phyloP scores from a whole-genome alignment of 2,329 filamentous ascomycete genomes.

The Hymenoscyphus fraxineus region DNA sequence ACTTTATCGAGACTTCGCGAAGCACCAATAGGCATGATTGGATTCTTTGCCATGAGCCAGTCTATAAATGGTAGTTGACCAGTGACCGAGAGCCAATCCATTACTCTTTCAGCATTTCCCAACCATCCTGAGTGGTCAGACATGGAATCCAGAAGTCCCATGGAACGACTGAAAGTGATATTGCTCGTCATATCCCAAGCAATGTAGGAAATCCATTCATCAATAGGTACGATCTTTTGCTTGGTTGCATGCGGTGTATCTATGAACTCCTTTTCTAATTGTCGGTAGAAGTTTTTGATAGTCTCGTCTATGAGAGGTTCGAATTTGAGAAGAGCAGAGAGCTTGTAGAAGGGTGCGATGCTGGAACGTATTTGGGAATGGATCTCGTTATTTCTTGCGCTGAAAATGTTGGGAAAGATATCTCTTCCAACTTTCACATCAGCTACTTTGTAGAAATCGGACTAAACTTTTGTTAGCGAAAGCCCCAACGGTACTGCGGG shows the following conservation, averaged over 20 bases:
- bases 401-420: constrained; percentile 25
- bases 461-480: neutral
- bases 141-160: constrained; percentile 38
- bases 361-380: constrained; percentile 11
- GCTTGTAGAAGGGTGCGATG: neutral
- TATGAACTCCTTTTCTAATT: constrained; percentile 35
- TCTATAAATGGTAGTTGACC: constrained; percentile 25
- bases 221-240: constrained; percentile 36
- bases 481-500: neutral
- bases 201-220: constrained; percentile 39
- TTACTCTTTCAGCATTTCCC: constrained; percentile 22
- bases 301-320: constrained; percentile 36
- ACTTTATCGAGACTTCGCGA: constrained; percentile 35
- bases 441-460: constrained; percentile 2
- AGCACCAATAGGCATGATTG: constrained; percentile 15
- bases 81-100: constrained; percentile 21
- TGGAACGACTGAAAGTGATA: constrained; percentile 39
- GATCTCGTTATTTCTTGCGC: constrained; percentile 13
- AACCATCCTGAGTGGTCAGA: constrained; percentile 37
- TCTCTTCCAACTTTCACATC: constrained; percentile 16
- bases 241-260: neutral
- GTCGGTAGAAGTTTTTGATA: constrained; percentile 39
- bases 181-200: constrained; percentile 40
- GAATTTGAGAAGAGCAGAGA: constrained; percentile 22
- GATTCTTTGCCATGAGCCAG: constrained; percentile 24